These are phyloP conservation scores for Penicillium sp. DNA, from an alignment of 2,329 filamentous ascomycete genomes.

Conservation along the genomic window DNA sequence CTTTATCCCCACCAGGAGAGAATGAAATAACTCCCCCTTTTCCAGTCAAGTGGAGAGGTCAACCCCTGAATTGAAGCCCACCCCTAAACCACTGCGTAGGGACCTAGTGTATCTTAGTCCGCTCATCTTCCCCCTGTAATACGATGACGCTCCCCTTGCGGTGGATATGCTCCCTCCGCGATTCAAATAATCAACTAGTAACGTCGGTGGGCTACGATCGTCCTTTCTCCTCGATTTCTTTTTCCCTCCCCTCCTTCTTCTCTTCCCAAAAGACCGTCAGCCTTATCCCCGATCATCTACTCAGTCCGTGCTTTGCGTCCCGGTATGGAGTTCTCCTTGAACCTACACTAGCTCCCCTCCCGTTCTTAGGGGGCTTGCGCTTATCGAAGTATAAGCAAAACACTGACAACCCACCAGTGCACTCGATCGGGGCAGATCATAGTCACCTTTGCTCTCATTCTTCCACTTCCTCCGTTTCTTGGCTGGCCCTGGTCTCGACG, in stretches of 20 bases:
- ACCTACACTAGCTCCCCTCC: background rate
- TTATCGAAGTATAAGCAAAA: slow-evolving; percentile 8
- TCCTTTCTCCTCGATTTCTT: slow-evolving; percentile 9
- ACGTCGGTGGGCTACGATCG: slow-evolving; percentile 14
- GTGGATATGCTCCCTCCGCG: slow-evolving; percentile 3
- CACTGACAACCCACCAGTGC: slow-evolving; percentile 4
- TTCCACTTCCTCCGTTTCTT: slow-evolving; percentile 12
- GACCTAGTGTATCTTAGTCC: background rate
- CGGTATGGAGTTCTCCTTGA: background rate
- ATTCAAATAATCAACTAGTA: slow-evolving; percentile 8
- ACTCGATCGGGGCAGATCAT: slow-evolving; percentile 3
- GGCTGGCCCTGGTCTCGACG: slow-evolving; percentile 31
- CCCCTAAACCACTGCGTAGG: background rate
- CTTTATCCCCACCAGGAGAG: background rate
- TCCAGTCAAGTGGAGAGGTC: background rate
- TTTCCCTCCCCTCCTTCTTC: slow-evolving; percentile 4
- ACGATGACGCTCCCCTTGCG: slow-evolving; percentile 11
- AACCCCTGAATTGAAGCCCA: background rate
- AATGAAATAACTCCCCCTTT: background rate
- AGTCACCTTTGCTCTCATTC: background rate
- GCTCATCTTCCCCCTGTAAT: slow-evolving; percentile 12
- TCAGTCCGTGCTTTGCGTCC: slow-evolving; percentile 4
- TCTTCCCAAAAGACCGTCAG: background rate
- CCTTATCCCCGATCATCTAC: background rate
- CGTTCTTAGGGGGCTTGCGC: background rate